Evolutionary conservation across 2,329 filamentous ascomycete species (phyloP), one percentile per base, ranked within the genome.

Genomic region (Phialemoniopsis sp.): DNA sequence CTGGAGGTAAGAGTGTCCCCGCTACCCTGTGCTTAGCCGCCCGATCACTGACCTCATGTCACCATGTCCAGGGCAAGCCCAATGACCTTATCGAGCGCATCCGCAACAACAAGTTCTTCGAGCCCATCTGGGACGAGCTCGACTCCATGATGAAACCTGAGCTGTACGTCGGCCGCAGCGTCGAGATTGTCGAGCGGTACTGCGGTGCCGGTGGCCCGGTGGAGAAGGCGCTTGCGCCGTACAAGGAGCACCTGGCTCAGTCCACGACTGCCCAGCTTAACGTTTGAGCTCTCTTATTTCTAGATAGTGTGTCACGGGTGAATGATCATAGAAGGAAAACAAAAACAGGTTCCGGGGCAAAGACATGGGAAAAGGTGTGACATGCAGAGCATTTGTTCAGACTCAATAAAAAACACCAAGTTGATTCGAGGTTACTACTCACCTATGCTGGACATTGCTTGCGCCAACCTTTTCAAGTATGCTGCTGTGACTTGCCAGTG

Each of bases 1-100:
- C 42, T 45, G 34, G 38, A 49, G 32, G 32, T 33, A n/a, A 33
- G 32, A 13, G 9, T 12, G 4, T 18, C 15, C 32, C 13, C 30
- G 15, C 13, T 14, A 8, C 17, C 12, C 21, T 18, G 26, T 13
- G 7, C 26, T 36, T 13, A 8, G 8, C 14, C 32, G 13, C 14
- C 13, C n/a, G n/a, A n/a, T n/a, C 7, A 17, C 17, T 16, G 14
- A 34, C 14, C 17, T 8, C 32, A 16, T 34, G n/a, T 34, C 51
- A 48, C 21, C 21, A 6, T 26, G 21, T 41, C n/a, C n/a, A 73
- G 60, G 87, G 87, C 29, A 80, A 82, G 50, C 67, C 78, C 39
- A 95, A 95, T 55, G 89, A 95, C 58, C 72, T 95, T 3, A 79
- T 95, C 13, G 80, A 87, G 46, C 71, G 89, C 13, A 89, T 96